Base-by-base conservation (phyloP, 1,139 yeast species). In the Arxiozyma slooffiae region DNA sequence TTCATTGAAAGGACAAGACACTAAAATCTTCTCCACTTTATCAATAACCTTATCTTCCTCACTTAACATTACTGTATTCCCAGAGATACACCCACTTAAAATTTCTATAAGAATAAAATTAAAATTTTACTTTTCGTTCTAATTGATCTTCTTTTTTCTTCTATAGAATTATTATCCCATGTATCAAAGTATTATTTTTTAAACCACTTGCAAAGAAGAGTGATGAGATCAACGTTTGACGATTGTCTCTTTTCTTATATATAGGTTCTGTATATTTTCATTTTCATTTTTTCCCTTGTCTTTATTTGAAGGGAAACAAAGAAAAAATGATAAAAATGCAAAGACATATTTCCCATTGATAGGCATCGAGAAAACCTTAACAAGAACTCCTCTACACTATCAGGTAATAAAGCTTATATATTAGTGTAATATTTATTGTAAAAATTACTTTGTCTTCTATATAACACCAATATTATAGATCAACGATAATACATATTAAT, bases 1-100 rank as follows among this genome's bases (percentile, higher is more conserved):
- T 26, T 38, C 47, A 5, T 40, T 41, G 17, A 43, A 37, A 14
- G 54, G 55, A 23, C 48, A 44, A 2, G 34, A 41, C n/a, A 49
- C 53, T 7, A 55, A 46, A 7, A 52, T 40, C 18, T 48, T 47
- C 4, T 44, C 51, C 16, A 55, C 26, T 7, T 48, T 22, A 18
- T 45, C 48, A 18, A 53, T 44, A 6, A 51, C 38, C 2, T 21
- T 30, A 36, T 47, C 41, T 18, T 53, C 56, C 18, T 44, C 41
- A 11, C 34, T 37, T 6, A 45, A n/a, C 51, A 52, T 49, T 24
- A 23, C 30, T 36, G 17, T 20, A 24, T 17, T 16, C 20, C 18
- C 4, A 2, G 23, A 7, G 24, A 8, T 24, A 8, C n/a, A n/a
- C n/a, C n/a, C n/a, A n/a, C n/a, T n/a, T n/a, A n/a, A n/a, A n/a